phyloP scores from a whole-genome alignment of 805 yeast genomes.

The Candida golubevii region DNA sequence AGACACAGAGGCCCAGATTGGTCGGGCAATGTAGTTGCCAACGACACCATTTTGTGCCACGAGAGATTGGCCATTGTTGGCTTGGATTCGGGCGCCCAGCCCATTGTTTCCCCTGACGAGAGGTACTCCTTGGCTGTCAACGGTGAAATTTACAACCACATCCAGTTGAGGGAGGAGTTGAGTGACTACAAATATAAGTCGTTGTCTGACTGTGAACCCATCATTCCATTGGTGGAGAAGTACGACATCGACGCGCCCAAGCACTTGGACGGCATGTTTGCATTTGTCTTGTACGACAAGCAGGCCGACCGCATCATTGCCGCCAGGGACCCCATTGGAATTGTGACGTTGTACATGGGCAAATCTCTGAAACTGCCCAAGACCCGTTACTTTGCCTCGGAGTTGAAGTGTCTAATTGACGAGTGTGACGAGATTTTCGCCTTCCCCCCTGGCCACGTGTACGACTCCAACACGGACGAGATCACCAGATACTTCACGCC shows the following conservation, averaged over 20 bases:
- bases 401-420: conserved; percentile 87
- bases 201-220: conserved; percentile 94
- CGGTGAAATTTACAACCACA: conserved; percentile 98
- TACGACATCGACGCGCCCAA: conserved; percentile 89
- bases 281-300: conserved; percentile 86
- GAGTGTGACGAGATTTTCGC: conserved; percentile 91
- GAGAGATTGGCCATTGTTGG: conserved; percentile 98
- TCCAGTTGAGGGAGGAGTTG: conserved; percentile 74
- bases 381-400: conserved; percentile 87
- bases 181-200: conserved; percentile 75
- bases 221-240: conserved; percentile 86
- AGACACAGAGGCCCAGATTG: conserved; percentile 99
- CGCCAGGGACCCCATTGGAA: conserved; percentile 98
- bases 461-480: conserved; percentile 86
- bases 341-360: conserved; percentile 95
- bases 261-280: conserved; percentile 96
- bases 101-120: conserved; percentile 78
- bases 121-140: conserved; percentile 77
- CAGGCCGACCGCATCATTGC: conserved; percentile 84
- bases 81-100: conserved; percentile 97
- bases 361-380: conserved; percentile 63
- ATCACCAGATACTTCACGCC: conserved; percentile 88
- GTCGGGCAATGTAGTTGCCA: conserved; percentile 89
- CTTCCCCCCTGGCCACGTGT: conserved; percentile 98
- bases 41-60: conserved; percentile 82